Percentiles rank a stretch among this genome's conserved stretches.
phyloP scores from a whole-genome alignment of 2,329 filamentous ascomycete genomes.

The Chaetomium sp. region DNA sequence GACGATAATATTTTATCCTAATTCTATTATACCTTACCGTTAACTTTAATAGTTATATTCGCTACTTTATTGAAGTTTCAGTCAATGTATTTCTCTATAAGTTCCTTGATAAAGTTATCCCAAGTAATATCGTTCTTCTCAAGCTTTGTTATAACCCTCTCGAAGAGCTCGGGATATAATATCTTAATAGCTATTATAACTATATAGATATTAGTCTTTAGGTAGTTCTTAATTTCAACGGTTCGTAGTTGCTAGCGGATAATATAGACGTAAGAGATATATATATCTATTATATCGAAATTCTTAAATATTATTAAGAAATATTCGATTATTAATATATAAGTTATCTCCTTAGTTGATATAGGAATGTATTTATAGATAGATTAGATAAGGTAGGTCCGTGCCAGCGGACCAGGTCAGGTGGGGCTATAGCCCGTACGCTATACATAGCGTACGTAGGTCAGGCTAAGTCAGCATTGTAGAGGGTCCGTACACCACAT shows the following conservation, averaged over 20 bases:
- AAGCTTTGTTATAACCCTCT: not conserved
- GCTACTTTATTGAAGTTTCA: not conserved
- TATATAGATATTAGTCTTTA: not conserved
- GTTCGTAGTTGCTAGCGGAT: not conserved
- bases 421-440: too few relatives aligned
- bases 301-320: not conserved
- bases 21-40: not conserved
- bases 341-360: not conserved
- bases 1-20: not conserved
- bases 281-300: not conserved
- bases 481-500: too few relatives aligned
- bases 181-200: not conserved
- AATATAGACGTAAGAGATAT: not conserved
- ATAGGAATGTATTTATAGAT: too few relatives aligned
- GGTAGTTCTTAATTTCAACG: not conserved
- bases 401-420: too few relatives aligned
- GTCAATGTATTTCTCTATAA: not conserved
- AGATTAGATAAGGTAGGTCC: too few relatives aligned
- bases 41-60: not conserved
- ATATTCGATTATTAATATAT: not conserved
- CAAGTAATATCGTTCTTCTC: not conserved
- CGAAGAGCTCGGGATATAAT: not conserved
- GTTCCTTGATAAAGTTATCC: not conserved
- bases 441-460: too few relatives aligned
- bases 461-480: too few relatives aligned